phyloP scores from a whole-genome alignment of 2,329 filamentous ascomycete genomes.

The Trichoderma koningiopsis region DNA sequence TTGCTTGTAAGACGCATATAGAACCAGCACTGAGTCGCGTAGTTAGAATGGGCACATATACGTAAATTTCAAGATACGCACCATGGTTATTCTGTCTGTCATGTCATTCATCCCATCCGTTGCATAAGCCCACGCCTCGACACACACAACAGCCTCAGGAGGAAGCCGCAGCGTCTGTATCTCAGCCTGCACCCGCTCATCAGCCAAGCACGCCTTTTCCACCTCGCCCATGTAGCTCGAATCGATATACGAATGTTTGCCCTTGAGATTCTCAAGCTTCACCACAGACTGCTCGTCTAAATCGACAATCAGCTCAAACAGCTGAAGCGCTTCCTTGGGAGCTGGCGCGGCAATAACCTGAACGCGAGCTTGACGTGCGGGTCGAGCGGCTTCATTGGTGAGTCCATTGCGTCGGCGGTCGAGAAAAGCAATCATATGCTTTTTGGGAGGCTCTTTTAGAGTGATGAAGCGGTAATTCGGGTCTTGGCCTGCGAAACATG shows the following conservation, averaged over 20 bases:
- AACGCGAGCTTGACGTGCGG: not conserved
- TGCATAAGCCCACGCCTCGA: slow-evolving; percentile 70
- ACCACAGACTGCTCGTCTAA: not conserved
- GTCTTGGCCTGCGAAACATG: not conserved
- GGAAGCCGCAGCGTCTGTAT: slow-evolving; percentile 51
- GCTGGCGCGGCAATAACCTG: not conserved
- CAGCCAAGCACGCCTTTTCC: not conserved
- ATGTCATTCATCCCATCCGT: slow-evolving; percentile 43
- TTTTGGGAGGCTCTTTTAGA: not conserved
- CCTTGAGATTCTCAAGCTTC: not conserved
- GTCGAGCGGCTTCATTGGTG: not conserved
- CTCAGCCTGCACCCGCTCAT: slow-evolving; percentile 32
- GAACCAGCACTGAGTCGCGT: slow-evolving; percentile 36
- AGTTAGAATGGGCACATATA: slow-evolving; percentile 22
- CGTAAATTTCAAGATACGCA: slow-evolving; percentile 34
- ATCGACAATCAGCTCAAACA: not conserved
- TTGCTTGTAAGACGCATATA: slow-evolving; percentile 29
- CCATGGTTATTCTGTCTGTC: slow-evolving; percentile 53
- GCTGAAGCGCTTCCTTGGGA: not conserved
- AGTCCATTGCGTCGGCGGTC: not conserved
- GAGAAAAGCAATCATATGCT: not conserved
- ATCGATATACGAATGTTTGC: not conserved
- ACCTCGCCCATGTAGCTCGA: not conserved
- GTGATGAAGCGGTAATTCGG: not conserved
- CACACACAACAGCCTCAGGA: slow-evolving; percentile 45